Base-by-base conservation (phyloP, 371 early-diverging fungal species). In the Amoeboaphelidium protococcarum region DNA sequence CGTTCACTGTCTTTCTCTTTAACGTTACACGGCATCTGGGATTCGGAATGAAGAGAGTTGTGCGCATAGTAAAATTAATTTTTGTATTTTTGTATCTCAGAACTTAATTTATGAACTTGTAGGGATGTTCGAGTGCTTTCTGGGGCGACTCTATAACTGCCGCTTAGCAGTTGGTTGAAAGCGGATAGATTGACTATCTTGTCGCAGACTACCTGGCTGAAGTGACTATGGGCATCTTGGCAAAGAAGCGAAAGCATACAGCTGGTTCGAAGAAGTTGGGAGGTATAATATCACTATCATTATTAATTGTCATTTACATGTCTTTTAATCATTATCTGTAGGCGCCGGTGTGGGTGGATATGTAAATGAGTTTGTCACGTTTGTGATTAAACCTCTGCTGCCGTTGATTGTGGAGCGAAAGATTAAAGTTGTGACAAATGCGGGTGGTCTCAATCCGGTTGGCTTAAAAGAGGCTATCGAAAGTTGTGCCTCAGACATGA, bases 141-240 rank as follows among this genome's bases (percentile, higher is more conserved):
- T 31, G 37, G 37, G 37, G 37, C 16, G 37, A 31, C 37, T 31
- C 37, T 16, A 31, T 31, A 10, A 10, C 37, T 10, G 37, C 37
- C 6, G 37, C 37, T 10, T 6, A 6, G 6, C 37, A 31, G 37
- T 31, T 31, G 37, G 37, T 31, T 31, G 10, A 31, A 16, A 6
- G 16, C 6, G 16, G 37, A 47, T 69, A 69, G 0, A 72, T 70
- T 16, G 75, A 72, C 53, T 72, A 72, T 52, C 59, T 72, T 1
- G 72, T 44, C 37, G 47, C 23, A 20, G 3, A 44, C 40, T 56
- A 56, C 47, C 53, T 48, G 40, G 49, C 56, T 63, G 79, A 78
- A 61, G 71, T 78, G 23, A 76, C 79, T 0, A 76, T 78, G 76
- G 79, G 77, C 47, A 67, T 78, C 22, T 58, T 78, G 25, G 73